Evolutionary conservation across 176 grass and related monocot species (phyloP).

Genomic region (Musa itinerans): DNA sequence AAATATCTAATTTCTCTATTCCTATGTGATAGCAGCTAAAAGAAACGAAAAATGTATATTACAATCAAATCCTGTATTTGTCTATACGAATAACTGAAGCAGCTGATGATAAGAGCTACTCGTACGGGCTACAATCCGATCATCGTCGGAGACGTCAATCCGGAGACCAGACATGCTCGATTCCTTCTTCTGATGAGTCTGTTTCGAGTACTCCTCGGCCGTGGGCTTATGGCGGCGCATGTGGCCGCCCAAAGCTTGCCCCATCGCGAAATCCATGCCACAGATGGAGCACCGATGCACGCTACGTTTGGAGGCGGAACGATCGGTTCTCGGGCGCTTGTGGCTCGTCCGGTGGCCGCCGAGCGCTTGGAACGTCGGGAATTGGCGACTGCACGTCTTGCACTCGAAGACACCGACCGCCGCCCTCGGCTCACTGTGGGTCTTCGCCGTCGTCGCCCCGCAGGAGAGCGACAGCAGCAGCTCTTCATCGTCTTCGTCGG

Average conservation of each 20-base stretch:
- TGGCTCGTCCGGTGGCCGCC: neutral
- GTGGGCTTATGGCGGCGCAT: neutral
- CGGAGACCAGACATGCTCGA: neutral
- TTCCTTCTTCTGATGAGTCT: neutral
- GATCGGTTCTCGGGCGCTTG: neutral
- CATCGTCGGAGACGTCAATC: neutral
- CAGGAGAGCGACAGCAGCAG: neutral
- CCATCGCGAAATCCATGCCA: neutral
- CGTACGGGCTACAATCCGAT: neutral
- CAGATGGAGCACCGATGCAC: neutral
- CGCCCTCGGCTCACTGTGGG: neutral
- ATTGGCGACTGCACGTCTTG: neutral
- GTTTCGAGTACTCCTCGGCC: neutral
- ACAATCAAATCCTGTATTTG: no score
- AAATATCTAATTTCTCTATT: no score
- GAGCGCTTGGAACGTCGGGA: neutral
- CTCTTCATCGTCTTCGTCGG: neutral
- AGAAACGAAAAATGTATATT: no score
- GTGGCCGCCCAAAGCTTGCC: neutral
- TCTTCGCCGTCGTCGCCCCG: neutral
- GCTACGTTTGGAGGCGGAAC: neutral
- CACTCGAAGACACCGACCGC: neutral
- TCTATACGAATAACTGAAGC: neutral
- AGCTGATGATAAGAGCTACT: neutral
- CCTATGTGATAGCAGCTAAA: no score